Percentiles rank a stretch among this genome's conserved stretches.
phyloP scores from a whole-genome alignment of 768 basidiomycete genomes.

The Tricholoma matsutake region DNA sequence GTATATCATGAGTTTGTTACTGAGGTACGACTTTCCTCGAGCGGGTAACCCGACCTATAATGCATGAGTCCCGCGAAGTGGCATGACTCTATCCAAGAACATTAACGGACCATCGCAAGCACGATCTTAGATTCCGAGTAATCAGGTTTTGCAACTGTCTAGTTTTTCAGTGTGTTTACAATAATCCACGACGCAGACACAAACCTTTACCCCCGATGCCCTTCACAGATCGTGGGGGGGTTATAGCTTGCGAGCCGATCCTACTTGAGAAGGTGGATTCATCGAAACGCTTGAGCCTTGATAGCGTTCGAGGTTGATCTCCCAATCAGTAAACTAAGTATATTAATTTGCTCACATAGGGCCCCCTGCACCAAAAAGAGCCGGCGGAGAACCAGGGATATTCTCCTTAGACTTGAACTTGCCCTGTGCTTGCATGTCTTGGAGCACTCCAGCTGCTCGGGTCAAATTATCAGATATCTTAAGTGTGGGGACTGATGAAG shows the following conservation, averaged over 20 bases:
- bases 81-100: background rate
- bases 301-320: background rate
- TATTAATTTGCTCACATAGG: slow-evolving; percentile 50
- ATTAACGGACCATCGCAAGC: slow-evolving; percentile 77
- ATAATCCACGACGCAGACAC: slow-evolving; percentile 6
- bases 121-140: slow-evolving; percentile 99
- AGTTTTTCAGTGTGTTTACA: slow-evolving; percentile 6
- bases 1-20: slow-evolving; percentile 97
- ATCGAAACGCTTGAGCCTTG: slow-evolving; percentile 78
- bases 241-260: slow-evolving; percentile 68
- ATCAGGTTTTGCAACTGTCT: slow-evolving; percentile 88
- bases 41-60: slow-evolving; percentile 95
- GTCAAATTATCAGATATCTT: slow-evolving; percentile 45
- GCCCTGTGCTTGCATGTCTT: slow-evolving; percentile 45
- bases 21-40: slow-evolving; percentile 95
- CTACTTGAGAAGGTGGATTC: slow-evolving; percentile 69
- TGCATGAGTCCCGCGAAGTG: background rate
- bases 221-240: slow-evolving; percentile 79
- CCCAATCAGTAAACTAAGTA: background rate
- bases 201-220: slow-evolving; percentile 88
- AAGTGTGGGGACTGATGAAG: slow-evolving; percentile 25
- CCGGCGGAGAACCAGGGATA: slow-evolving; percentile 48
- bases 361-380: slow-evolving; percentile 70
- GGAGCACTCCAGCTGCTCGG: slow-evolving; percentile 49
- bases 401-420: slow-evolving; percentile 26